These are phyloP conservation scores for Hypoxylon trugodes DNA, from an alignment of 495 filamentous ascomycete genomes.

Conservation along the genomic window DNA sequence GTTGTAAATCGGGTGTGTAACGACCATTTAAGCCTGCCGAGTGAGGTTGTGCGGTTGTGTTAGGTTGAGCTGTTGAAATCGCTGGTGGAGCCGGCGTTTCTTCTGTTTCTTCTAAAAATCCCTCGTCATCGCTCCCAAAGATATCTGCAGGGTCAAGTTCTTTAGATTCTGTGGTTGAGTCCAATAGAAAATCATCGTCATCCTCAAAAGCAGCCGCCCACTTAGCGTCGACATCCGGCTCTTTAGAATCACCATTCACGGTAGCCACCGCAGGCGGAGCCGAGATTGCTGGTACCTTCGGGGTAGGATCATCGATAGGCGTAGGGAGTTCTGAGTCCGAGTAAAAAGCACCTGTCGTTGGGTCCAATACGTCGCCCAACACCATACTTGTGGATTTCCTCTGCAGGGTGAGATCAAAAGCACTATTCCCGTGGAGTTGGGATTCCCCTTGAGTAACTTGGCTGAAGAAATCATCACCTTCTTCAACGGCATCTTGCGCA, in stretches of 20 bases:
- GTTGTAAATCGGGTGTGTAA: constrained; percentile 48
- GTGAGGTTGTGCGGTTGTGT: constrained; percentile 37
- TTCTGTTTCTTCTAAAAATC: constrained; percentile 70
- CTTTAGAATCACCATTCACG: constrained; percentile 44
- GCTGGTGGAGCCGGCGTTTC: constrained; percentile 22
- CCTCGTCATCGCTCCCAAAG: constrained; percentile 76
- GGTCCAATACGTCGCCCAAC: constrained; percentile 51
- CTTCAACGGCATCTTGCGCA: constrained; percentile 47
- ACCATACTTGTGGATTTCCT: constrained; percentile 69
- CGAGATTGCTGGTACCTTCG: constrained; percentile 24
- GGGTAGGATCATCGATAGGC: constrained; percentile 36
- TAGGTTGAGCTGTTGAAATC: constrained; percentile 29
- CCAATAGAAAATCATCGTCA: constrained; percentile 64
- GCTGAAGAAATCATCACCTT: constrained; percentile 63
- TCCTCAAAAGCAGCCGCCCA: constrained; percentile 88
- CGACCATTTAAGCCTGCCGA: constrained; percentile 47
- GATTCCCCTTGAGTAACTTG: constrained; percentile 45
- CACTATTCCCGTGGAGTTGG: constrained; percentile 20
- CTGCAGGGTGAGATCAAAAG: constrained; percentile 49
- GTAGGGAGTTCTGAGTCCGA: constrained; percentile 42
- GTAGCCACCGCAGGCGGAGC: constrained; percentile 26
- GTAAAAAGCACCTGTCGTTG: constrained; percentile 22
- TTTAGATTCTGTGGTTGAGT: constrained; percentile 45
- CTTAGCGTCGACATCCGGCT: constrained; percentile 71
- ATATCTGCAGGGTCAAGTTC: constrained; percentile 64